Percentiles rank a stretch among this genome's conserved stretches.
These are phyloP conservation scores for Fabrea salina DNA, from an alignment of 169 alveolate genomes.

Conservation along the genomic window DNA sequence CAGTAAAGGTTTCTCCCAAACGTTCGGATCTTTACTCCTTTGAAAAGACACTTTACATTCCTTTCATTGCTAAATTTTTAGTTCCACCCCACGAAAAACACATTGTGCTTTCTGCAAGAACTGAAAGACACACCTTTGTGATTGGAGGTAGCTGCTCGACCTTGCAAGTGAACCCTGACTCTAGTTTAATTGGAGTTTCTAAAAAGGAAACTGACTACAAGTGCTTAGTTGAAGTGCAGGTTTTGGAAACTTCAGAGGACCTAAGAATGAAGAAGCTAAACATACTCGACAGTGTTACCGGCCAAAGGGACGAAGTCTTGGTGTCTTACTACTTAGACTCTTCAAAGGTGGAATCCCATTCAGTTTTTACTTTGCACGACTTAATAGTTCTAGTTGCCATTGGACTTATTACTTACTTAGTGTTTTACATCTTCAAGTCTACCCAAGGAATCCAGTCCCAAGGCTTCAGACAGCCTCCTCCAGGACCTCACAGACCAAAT, in stretches of 20 bases:
- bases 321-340: conserved; percentile 24
- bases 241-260: background rate
- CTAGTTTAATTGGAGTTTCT: background rate
- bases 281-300: conserved; percentile 4
- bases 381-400: background rate
- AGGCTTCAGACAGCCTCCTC: background rate
- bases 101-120: background rate
- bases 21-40: background rate
- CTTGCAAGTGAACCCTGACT: background rate
- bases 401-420: background rate
- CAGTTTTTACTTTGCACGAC: conserved; percentile 11
- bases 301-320: conserved; percentile 22
- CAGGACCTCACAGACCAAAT: background rate
- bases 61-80: conserved; percentile 17
- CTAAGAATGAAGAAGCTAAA: background rate
- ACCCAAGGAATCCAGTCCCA: background rate
- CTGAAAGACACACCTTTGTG: background rate
- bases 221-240: conserved; percentile 4
- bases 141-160: conserved; percentile 9
- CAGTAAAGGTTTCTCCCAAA: background rate
- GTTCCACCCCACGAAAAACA: background rate
- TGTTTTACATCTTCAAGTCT: background rate
- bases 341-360: background rate
- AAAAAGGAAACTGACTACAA: background rate
- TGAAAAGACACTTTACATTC: background rate